phyloP scores from a whole-genome alignment of 495 filamentous ascomycete species.

The Aspergillus incahuasiensis region DNA sequence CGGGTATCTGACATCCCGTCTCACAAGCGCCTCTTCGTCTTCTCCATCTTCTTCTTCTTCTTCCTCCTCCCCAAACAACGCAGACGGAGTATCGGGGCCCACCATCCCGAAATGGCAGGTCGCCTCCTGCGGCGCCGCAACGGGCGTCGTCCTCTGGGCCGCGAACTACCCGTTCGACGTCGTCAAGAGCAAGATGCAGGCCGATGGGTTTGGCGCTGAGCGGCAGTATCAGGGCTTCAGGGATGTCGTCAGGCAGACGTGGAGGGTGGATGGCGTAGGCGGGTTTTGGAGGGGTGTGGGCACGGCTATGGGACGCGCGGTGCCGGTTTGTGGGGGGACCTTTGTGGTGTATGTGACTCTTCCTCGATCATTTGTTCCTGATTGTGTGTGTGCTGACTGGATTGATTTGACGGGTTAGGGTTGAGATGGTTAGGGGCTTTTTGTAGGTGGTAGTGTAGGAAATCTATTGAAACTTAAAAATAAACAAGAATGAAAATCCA shows the following conservation, averaged over 20 bases:
- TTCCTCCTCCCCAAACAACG: too few species aligned
- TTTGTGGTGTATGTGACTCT: constrained; percentile 9
- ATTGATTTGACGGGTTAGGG: too few species aligned
- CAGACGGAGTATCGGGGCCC: too few species aligned
- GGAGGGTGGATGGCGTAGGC: constrained; percentile 52
- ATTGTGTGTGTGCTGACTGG: too few species aligned
- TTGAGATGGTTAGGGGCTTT: too few species aligned
- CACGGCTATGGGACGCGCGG: constrained; percentile 76
- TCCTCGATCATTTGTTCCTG: neutral
- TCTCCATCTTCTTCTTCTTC: too few species aligned
- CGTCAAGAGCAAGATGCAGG: constrained; percentile 94
- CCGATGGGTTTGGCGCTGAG: constrained; percentile 62
- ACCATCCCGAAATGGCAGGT: too few species aligned
- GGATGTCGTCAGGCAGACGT: constrained; percentile 73
- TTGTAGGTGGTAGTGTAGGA: too few species aligned
- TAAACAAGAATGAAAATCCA: too few species aligned
- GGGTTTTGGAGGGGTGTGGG: constrained; percentile 84
- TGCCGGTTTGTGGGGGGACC: constrained; percentile 52
- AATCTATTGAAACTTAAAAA: too few species aligned
- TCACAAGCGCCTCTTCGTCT: too few species aligned
- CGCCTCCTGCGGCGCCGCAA: constrained; percentile 19
- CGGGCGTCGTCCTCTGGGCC: constrained; percentile 81
- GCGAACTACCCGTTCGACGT: constrained; percentile 87
- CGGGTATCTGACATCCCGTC: neutral
- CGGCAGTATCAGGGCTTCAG: constrained; percentile 49